A percentile compares a stretch with the other conserved stretches of the same genome.
These are phyloP conservation scores for Micractinium conductrix DNA, from an alignment of 139 green algal species.

Conservation along the genomic window DNA sequence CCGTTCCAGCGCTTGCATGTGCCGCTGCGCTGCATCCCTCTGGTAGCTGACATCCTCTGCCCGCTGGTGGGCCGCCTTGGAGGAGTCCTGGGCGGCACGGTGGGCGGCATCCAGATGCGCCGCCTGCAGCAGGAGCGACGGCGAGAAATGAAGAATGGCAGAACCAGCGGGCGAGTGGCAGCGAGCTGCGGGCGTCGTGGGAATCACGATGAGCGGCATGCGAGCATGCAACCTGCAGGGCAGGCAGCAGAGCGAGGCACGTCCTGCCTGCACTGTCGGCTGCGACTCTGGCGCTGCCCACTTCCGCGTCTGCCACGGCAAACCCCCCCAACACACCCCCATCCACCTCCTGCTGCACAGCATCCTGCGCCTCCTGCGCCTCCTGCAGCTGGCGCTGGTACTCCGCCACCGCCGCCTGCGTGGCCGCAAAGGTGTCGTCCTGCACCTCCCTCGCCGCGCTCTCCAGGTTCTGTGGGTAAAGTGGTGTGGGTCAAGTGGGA, in stretches of 20 bases:
- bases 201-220: no score
- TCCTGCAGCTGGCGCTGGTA: constrained; percentile 11
- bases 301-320: no score
- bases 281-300: no score
- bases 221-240: no score
- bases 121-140: no score
- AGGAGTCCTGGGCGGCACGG: not conserved
- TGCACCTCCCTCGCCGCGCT: constrained; percentile 2
- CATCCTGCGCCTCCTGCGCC: not conserved
- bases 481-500: no score
- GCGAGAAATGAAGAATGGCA: no score
- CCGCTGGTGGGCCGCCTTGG: not conserved
- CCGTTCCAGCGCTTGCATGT: not conserved
- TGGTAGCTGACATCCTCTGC: not conserved
- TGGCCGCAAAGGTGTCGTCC: constrained; percentile 4
- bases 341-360: not conserved
- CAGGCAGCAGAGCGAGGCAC: no score
- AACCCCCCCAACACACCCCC: no score
- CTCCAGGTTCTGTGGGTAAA: constrained; percentile 3
- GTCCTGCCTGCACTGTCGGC: no score
- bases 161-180: no score
- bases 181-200: no score
- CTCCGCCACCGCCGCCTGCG: not conserved
- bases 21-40: not conserved
- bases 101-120: not conserved